Base-by-base conservation (phyloP, 2,329 filamentous ascomycete genomes). In the Fusarium solani-melongenae region DNA sequence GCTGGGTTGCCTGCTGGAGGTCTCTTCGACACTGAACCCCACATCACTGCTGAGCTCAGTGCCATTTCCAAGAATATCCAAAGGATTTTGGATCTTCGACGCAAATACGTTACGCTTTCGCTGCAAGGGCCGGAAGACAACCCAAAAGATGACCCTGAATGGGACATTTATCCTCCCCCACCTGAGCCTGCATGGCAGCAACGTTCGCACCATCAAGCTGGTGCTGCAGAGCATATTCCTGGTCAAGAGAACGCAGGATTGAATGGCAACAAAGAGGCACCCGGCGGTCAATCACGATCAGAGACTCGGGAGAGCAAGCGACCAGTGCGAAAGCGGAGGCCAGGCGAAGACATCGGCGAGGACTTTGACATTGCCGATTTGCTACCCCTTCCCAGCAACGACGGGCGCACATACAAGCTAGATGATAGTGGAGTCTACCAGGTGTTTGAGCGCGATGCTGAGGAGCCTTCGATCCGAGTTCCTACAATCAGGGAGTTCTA, bases 401-500 rank as follows among this genome's bases (percentile, higher is more conserved):
- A 92, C 53, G 89, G 92, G 69, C 92, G 94, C 89, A 89, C 88
- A 0, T 99, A 93, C 82, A 89, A 89, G 67, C 86, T 98, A 46
- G 96, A 98, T 81, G 89, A 91, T 4, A 93, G 90, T 75, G 94
- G 96, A 69, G 94, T 99, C 6, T 99, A 94, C 80, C 96, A 99
- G 80, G 94, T 99, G 2, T 98, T 94, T 79, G 92, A 96, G 76
- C 92, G 89, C 55, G 86, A 88, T 38, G 87, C 92, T 61, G 85
- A 89, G 20, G 87, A 88, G 20, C 95, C 96, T 0, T 90, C 95
- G 17, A 89, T 98, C 58, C 87, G 91, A 53, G 93, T 98, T n/a
- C 96, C 96, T 1, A 97, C 94, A 6, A 90, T 98, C 78, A 91
- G 95, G 78, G 96, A 99, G 78, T 99, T 95, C 79, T 99, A 98